phyloP scores from a whole-genome alignment of 768 basidiomycete genomes.

The Mycena polygramma region DNA sequence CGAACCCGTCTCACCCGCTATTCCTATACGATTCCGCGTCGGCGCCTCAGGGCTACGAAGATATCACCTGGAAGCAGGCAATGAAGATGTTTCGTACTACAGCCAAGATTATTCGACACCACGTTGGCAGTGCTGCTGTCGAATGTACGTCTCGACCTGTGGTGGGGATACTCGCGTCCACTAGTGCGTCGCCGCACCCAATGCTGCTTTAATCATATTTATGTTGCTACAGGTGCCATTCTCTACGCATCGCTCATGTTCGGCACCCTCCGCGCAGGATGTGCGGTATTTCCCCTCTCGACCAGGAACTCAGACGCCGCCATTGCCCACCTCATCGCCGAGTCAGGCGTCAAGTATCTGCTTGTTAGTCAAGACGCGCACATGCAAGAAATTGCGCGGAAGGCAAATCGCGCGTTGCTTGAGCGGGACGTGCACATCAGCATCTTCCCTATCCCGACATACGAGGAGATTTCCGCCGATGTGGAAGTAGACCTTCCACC shows the following conservation, averaged over 20 bases:
- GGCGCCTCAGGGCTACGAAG: background rate
- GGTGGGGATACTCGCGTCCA: constrained; percentile 18
- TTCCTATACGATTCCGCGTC: constrained; percentile 16
- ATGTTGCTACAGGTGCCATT: constrained; percentile 5
- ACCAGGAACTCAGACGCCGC: background rate
- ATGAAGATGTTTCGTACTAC: constrained; percentile 23
- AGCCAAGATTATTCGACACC: constrained; percentile 1
- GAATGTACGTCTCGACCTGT: constrained; percentile 10
- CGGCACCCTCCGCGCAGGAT: constrained; percentile 22
- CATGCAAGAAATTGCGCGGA: constrained; percentile 8
- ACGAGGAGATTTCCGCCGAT: background rate
- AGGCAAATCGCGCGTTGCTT: background rate
- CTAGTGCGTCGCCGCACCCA: constrained; percentile 10
- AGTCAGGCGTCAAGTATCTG: constrained; percentile 14
- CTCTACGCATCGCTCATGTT: constrained; percentile 14
- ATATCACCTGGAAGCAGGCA: constrained; percentile 15
- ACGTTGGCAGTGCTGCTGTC: background rate
- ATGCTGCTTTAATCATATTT: background rate
- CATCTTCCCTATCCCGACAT: constrained; percentile 7
- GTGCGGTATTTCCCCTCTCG: constrained; percentile 21
- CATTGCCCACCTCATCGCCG: constrained; percentile 8
- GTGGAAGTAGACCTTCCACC: constrained; percentile 9
- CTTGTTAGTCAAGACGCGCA: constrained; percentile 11
- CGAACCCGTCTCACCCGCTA: constrained; percentile 14
- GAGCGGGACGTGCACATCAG: constrained; percentile 5